Evolutionary conservation across 2,329 filamentous ascomycete species (phyloP).

Genomic region (Trichoderma atrobrunneum): DNA sequence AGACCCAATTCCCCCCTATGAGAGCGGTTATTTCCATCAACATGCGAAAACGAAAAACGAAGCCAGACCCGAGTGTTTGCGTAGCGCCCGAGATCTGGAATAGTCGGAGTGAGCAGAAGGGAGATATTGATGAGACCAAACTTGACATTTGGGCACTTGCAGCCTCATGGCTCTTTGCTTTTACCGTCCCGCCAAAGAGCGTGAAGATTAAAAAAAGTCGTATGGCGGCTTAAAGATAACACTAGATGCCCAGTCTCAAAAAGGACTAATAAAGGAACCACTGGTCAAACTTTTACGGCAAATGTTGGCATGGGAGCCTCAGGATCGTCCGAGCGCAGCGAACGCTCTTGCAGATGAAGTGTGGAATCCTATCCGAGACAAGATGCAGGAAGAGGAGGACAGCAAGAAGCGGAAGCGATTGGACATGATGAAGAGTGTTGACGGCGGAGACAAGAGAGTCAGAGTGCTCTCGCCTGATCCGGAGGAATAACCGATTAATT

Average conservation of each 20-base stretch:
- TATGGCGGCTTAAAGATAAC: neutral
- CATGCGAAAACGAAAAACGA: neutral
- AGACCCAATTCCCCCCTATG: neutral
- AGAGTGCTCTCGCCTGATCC: neutral
- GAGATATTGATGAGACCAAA: neutral
- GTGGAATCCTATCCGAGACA: neutral
- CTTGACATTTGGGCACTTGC: neutral
- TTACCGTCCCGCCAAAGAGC: neutral
- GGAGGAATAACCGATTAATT: neutral
- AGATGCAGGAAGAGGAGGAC: neutral
- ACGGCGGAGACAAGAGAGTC: neutral
- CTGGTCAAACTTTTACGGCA: neutral
- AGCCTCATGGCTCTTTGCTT: neutral
- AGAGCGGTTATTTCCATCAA: neutral
- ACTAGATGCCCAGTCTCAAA: neutral
- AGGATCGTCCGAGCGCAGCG: neutral
- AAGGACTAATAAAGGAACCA: neutral
- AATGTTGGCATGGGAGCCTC: neutral
- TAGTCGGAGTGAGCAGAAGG: no score
- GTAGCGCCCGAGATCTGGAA: neutral
- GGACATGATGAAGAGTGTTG: neutral
- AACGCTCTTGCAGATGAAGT: neutral
- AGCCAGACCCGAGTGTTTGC: neutral
- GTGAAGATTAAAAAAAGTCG: neutral
- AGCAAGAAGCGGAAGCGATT: neutral